Evolutionary conservation across 148 eudicot species (phyloP), one percentile per base, ranked within the genome.

Genomic region (Salicornia ramosissima): DNA sequence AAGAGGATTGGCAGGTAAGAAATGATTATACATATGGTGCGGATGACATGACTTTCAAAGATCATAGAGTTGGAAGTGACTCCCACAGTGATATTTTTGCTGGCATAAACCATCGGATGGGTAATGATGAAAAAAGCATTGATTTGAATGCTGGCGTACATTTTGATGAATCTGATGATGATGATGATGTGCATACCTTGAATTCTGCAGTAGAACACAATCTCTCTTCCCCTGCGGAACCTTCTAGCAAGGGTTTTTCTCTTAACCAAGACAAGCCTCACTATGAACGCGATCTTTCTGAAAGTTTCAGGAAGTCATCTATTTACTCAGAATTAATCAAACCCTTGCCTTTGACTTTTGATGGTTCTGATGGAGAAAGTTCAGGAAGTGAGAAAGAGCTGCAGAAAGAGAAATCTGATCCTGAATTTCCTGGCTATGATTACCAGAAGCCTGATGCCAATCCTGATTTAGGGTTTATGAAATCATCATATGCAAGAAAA

Each of bases 301-400:
- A 78, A 56, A 87, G 80, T 74, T 76, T 74, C 66, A 57, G 60
- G 43, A 72, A 74, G 26, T 75, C 90, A 43, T 25, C 74, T 19
- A 58, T 80, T 16, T 76, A 64, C 72, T 64, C 84, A n/a, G 76
- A 80, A 45, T 54, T 75, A 63, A 84, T 74, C 51, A 79, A 86
- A 66, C 73, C 80, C 42, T 42, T 75, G 19, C 83, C 86, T 61
- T 57, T 78, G n/a, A 69, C 74, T 22, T 88, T 79, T 75, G 90
- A 87, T 75, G 90, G 86, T 74, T 83, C 86, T 18, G 95, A 86
- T 74, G 84, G 71, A 7, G 80, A 78, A 55, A 72, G 65, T 81
- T 88, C 90, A 57, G 91, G 81, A 68, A 83, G 77, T 28, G 92
- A 88, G 50, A 81, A 82, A 46, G 89, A 80, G 58, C 62, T 70